Evolutionary conservation across 331 rosid species (phyloP), one percentile per base, ranked within the genome.

Genomic region (Stylosanthes scabra): DNA sequence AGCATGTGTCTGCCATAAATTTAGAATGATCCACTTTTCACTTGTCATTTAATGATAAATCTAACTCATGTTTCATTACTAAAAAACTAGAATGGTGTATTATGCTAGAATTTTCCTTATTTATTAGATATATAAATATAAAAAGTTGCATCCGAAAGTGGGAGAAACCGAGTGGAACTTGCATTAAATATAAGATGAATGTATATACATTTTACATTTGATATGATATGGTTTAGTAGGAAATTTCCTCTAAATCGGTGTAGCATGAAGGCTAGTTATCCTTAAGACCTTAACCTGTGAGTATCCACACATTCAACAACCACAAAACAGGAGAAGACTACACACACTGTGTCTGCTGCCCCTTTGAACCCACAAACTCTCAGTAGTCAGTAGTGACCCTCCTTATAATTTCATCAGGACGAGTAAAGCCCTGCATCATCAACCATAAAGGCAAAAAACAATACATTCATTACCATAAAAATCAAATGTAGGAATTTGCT

Each of bases 181-280:
- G 75, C 73, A 80, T 62, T 79, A 61, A 60, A 65, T 49, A 75
- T 78, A 74, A 72, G 75, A 85, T 59, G 76, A 84, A 84, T 67
- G 86, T 73, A 86, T 86, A 70, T 89, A 86, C 86, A 83, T 8
- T 73, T 75, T 39, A 20, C 42, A 41, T 41, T 41, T 41, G 10
- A 41, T 41, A 7, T 10, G 14, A 5, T 15, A 49, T 41, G 10
- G 7, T 41, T 41, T 46, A 49, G 15, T 15, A 49, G 25, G 11
- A 47, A 40, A 20, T 20, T 5, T 31, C 37, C 37, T 31, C 37
- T 31, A 31, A 58, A 58, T 57, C 76, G 70, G 51, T 73, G 74
- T 76, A 70, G 74, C 76, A 78, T 45, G 70, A 8, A 27, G 70
- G 70, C 64, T 66, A 70, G 72, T 40, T 66, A 80, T 78, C 66